These are phyloP conservation scores for Veloboletus limbatus DNA, from an alignment of 1,284 basidiomycete species.

Conservation along the genomic window DNA sequence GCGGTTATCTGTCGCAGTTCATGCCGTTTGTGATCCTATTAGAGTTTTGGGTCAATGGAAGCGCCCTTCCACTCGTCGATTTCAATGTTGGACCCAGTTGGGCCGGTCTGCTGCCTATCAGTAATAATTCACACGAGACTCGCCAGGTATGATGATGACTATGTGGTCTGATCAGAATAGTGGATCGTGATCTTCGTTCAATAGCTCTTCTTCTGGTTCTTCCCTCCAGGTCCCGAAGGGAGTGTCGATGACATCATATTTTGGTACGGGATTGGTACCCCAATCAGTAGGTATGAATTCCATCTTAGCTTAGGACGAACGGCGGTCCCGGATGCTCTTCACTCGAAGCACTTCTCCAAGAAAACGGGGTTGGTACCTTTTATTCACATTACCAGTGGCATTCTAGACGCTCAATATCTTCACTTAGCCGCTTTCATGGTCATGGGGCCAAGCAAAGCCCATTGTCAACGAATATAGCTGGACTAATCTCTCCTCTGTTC, in stretches of 20 bases:
- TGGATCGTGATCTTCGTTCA: conserved; percentile 1
- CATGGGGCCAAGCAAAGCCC: conserved; percentile 60
- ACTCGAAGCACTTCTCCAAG: conserved; percentile 74
- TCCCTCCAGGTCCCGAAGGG: conserved; percentile 71
- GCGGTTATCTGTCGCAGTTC: neutral
- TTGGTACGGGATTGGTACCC: conserved; percentile 43
- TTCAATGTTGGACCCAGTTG: conserved; percentile 76
- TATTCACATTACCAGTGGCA: neutral
- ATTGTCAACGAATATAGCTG: conserved; percentile 72
- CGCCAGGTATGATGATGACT: conserved; percentile 64
- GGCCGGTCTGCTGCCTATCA: conserved; percentile 73
- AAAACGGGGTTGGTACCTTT: conserved; percentile 67
- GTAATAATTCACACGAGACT: conserved; percentile 55
- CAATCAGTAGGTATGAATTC: conserved; percentile 2
- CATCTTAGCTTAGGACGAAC: conserved; percentile 41
- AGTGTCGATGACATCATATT: conserved; percentile 71
- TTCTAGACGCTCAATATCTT: neutral
- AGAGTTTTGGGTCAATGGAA: conserved; percentile 76
- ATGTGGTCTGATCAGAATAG: too few species aligned
- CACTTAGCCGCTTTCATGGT: conserved; percentile 65
- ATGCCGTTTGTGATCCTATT: neutral
- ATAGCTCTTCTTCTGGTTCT: conserved; percentile 88
- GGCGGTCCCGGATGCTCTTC: conserved; percentile 66
- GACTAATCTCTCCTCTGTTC: conserved; percentile 78
- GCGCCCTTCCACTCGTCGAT: conserved; percentile 61